A percentile compares a stretch with the other conserved stretches of the same genome.
Evolutionary conservation across 73 alveolate genomes (phyloP).

Genomic region (Loxodes magnus): DNA sequence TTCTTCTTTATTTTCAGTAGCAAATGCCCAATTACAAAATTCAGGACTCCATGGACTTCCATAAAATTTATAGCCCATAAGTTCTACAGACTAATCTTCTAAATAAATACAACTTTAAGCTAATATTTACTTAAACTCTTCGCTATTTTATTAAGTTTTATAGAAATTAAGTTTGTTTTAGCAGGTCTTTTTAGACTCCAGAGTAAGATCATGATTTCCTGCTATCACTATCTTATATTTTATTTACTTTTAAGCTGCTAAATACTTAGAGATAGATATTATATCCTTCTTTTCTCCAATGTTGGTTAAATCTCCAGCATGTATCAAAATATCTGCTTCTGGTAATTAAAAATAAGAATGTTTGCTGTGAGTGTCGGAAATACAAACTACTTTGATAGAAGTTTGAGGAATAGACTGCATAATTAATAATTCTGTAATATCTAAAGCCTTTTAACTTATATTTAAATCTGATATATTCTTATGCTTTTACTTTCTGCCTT

Average conservation of each 20-base stretch:
- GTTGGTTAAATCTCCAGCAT: conserved; percentile 24
- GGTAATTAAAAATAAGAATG: conserved; percentile 2
- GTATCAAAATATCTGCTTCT: conserved; percentile 19
- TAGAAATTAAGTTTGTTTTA: background rate
- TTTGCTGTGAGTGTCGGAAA: conserved; percentile 33
- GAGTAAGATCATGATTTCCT: conserved; percentile 39
- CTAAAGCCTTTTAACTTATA: too few species aligned
- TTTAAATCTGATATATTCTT: too few species aligned
- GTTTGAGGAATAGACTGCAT: too few species aligned
- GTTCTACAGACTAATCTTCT: conserved; percentile 15
- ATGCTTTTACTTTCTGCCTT: too few species aligned
- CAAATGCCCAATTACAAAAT: conserved; percentile 18
- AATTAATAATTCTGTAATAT: too few species aligned
- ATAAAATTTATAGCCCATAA: conserved; percentile 27
- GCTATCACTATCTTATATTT: conserved; percentile 33
- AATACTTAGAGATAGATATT: background rate
- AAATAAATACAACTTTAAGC: conserved; percentile 19
- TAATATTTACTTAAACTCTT: conserved; percentile 5
- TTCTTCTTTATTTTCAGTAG: conserved; percentile 7
- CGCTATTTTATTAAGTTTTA: background rate
- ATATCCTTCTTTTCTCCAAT: conserved; percentile 8
- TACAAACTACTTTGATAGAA: conserved; percentile 22
- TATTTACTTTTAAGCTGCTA: background rate
- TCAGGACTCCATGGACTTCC: conserved; percentile 40
- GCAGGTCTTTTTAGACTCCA: conserved; percentile 15